These are phyloP conservation scores for Colletotrichum orbiculare DNA, from an alignment of 2,329 filamentous ascomycete species.

Conservation along the genomic window DNA sequence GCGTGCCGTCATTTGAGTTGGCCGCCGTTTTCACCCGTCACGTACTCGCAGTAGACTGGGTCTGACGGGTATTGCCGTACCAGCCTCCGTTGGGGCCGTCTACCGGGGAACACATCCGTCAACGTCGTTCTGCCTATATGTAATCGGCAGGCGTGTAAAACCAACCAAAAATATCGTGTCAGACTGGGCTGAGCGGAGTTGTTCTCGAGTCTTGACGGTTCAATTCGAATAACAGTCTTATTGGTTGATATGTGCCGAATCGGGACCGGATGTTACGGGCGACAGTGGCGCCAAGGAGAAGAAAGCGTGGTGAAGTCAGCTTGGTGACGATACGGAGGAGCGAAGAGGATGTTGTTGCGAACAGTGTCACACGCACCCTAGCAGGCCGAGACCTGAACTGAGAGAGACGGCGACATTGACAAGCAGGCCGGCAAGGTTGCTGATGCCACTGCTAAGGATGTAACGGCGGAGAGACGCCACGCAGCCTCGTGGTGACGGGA, in stretches of 20 bases:
- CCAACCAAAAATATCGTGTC: no score
- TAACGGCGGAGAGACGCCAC: conserved; percentile 26
- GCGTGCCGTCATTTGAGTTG: conserved; percentile 20
- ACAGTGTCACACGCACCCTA: conserved; percentile 17
- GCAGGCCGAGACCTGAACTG: not conserved
- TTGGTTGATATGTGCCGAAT: not conserved
- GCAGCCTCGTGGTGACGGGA: conserved; percentile 24
- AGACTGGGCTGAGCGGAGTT: no score
- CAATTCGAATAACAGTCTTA: no score
- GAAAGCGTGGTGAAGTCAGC: conserved; percentile 8
- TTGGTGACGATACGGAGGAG: conserved; percentile 20
- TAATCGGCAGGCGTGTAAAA: no score
- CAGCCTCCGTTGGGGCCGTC: not conserved
- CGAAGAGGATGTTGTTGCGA: conserved; percentile 28
- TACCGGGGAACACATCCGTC: not conserved
- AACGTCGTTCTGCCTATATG: no score
- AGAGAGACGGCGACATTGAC: conserved; percentile 7
- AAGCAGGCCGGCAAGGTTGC: conserved; percentile 5
- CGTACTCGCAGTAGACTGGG: not conserved
- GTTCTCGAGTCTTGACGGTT: no score
- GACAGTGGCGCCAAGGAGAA: conserved; percentile 21
- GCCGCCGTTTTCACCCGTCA: conserved; percentile 15
- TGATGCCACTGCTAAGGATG: no score
- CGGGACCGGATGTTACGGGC: conserved; percentile 9
- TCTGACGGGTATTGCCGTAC: not conserved